These are phyloP conservation scores for Coniferiporia weirii DNA, from an alignment of 1,284 basidiomycete genomes.

Conservation along the genomic window DNA sequence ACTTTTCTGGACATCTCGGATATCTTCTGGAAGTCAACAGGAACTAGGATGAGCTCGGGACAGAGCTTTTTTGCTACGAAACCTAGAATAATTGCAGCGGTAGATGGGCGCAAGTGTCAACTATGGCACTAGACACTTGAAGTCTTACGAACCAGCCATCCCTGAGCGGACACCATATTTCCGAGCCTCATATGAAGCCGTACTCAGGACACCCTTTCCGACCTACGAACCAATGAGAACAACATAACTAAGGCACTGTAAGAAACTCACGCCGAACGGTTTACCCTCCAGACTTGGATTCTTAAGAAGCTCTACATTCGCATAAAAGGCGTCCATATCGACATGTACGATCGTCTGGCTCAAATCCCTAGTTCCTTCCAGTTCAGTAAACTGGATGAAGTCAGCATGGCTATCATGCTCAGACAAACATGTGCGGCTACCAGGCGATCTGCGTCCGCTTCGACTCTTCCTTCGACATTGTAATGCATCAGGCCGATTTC, in stretches of 20 bases:
- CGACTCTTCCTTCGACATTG: conserved; percentile 29
- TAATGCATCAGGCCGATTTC: neutral
- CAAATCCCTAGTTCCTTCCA: conserved; percentile 78
- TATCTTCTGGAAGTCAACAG: conserved; percentile 35
- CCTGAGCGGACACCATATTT: conserved; percentile 43
- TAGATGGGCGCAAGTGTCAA: too few species aligned
- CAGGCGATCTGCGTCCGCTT: conserved; percentile 46
- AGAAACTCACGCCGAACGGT: conserved; percentile 69
- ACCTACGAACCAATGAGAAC: conserved; percentile 11
- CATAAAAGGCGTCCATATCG: conserved; percentile 80
- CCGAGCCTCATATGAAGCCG: conserved; percentile 48
- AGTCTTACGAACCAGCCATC: conserved; percentile 32
- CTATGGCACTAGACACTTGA: too few species aligned
- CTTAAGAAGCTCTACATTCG: conserved; percentile 73
- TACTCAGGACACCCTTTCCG: conserved; percentile 38
- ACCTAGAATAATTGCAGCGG: conserved; percentile 20
- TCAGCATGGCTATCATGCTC: neutral
- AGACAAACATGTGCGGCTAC: conserved; percentile 29
- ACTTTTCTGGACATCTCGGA: conserved; percentile 32
- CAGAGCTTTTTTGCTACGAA: conserved; percentile 58
- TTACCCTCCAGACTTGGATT: conserved; percentile 79
- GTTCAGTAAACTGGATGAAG: conserved; percentile 54
- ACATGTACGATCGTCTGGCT: conserved; percentile 82
- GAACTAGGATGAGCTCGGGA: conserved; percentile 46
- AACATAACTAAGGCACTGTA: neutral